phyloP scores from a whole-genome alignment of 352 stramenopile species.

The Phytophthora hybrid region DNA sequence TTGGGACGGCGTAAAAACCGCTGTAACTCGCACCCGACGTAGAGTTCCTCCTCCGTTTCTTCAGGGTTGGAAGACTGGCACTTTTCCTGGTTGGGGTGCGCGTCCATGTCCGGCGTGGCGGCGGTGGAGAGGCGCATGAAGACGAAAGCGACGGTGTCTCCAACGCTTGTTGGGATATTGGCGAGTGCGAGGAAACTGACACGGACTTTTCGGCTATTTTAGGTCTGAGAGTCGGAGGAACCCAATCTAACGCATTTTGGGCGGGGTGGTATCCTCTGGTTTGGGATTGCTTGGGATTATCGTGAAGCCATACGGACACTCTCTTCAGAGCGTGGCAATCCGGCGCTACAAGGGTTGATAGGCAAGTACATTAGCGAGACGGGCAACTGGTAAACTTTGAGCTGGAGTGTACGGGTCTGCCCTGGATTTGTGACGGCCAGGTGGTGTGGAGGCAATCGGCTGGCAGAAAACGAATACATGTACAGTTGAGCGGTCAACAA shows the following conservation, averaged over 20 bases:
- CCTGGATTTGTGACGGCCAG: neutral
- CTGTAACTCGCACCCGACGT: conserved; percentile 60
- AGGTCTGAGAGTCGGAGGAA: neutral
- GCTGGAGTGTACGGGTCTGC: neutral
- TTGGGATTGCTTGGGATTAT: neutral
- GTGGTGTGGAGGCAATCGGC: neutral
- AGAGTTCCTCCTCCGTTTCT: conserved; percentile 66
- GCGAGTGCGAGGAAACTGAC: conserved; percentile 23
- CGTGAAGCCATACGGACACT: neutral
- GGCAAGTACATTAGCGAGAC: neutral
- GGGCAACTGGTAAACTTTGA: neutral
- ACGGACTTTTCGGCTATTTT: conserved; percentile 20
- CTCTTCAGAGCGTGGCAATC: neutral
- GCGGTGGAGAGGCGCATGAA: conserved; percentile 24
- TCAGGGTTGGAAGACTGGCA: conserved; percentile 9
- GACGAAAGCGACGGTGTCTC: neutral
- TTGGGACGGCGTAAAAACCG: conserved; percentile 19
- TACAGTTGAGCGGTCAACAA: neutral
- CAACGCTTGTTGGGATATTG: conserved; percentile 4
- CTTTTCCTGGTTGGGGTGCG: conserved; percentile 35
- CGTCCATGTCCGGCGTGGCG: conserved; percentile 19
- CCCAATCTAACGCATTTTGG: conserved; percentile 8
- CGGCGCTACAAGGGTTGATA: neutral
- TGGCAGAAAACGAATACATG: neutral
- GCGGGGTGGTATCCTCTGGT: neutral